Base-by-base conservation (phyloP, 2,329 filamentous ascomycete species). In the Aspergillus ochraceoroseus region DNA sequence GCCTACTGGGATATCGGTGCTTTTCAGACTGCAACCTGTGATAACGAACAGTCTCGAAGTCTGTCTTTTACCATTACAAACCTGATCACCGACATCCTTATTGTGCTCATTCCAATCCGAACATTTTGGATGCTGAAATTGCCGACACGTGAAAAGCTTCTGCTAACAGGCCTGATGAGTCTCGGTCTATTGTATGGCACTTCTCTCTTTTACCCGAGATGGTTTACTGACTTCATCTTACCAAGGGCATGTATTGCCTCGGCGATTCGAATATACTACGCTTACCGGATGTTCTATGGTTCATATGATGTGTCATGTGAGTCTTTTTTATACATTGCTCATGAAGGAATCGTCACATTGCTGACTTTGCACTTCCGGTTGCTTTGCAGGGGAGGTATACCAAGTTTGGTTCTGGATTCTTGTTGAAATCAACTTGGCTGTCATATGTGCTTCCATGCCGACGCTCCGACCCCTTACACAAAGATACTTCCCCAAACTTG, bases 331-430 rank as follows among this genome's bases (percentile, higher is more conserved):
- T 9, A 23, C 4, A 3, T 3, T 14, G 4, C 5, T 12, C 11
- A 28, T 8, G 7, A 8, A 23, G n/a, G 7, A 23, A 33, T n/a
- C n/a, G n/a, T n/a, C n/a, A n/a, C n/a, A n/a, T n/a, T n/a, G n/a
- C n/a, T n/a, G n/a, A n/a, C n/a, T n/a, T n/a, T n/a, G n/a, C n/a
- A n/a, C n/a, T n/a, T n/a, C n/a, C n/a, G n/a, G n/a, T n/a, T n/a
- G n/a, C n/a, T n/a, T n/a, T n/a, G n/a, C 14, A 40, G 38, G 38
- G 38, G 38, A 41, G 7, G 38, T 15, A 1, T 41, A 41, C 12
- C 12, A 23, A 19, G 14, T 35, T 4, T 41, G 14, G 15, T 13
- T 41, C 13, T 41, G 38, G 38, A 35, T 41, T 19, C 23, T 41
- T n/a, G 32, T 41, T 11, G 38, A 41, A 12, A 27, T 34, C 18